A percentile compares a stretch with the other conserved stretches of the same genome.
Conservation (phyloP, 2,329 filamentous ascomycete genomes). For the Calonectria leucothoes region DNA sequence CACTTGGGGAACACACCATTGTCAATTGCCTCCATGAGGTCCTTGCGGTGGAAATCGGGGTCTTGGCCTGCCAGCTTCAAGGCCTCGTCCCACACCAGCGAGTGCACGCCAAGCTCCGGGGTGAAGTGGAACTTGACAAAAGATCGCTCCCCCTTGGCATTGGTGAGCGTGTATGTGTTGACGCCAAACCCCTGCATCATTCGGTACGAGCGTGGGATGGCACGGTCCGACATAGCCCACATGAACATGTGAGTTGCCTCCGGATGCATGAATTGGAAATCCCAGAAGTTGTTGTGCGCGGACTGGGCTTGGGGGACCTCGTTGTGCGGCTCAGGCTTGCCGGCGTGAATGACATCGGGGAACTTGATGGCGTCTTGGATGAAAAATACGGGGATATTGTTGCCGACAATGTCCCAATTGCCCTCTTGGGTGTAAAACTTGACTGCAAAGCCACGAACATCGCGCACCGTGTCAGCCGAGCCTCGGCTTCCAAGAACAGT, state of each 20-base stretch:
- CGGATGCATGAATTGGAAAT: slow-evolving; percentile 72
- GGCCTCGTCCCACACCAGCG: slow-evolving; percentile 83
- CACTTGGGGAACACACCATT: slow-evolving; percentile 78
- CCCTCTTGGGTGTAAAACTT: slow-evolving; percentile 77
- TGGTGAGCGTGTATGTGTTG: slow-evolving; percentile 79
- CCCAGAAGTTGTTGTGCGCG: slow-evolving; percentile 83
- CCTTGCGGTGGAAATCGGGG: slow-evolving; percentile 85
- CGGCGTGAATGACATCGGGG: slow-evolving; percentile 72
- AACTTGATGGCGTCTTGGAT: slow-evolving; percentile 83
- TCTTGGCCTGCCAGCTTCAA: slow-evolving; percentile 80
- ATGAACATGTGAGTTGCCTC: slow-evolving; percentile 84
- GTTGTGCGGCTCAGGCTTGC: slow-evolving; percentile 77
- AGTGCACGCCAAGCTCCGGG: slow-evolving; percentile 80
- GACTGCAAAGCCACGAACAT: slow-evolving; percentile 83
- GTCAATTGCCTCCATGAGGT: slow-evolving; percentile 80
- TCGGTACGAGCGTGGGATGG: slow-evolving; percentile 78
- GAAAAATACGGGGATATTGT: slow-evolving; percentile 82
- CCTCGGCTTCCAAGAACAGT: slow-evolving; percentile 81
- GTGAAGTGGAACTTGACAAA: slow-evolving; percentile 86
- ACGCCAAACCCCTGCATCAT: slow-evolving; percentile 92
- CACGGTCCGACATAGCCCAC: slow-evolving; percentile 82
- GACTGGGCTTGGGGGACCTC: slow-evolving; percentile 78
- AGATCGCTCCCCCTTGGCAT: slow-evolving; percentile 73
- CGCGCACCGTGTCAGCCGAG: slow-evolving; percentile 84
- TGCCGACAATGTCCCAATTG: slow-evolving; percentile 80